phyloP scores from a whole-genome alignment of 2,329 filamentous ascomycete genomes.

The Sodiomyces alkalinus region DNA sequence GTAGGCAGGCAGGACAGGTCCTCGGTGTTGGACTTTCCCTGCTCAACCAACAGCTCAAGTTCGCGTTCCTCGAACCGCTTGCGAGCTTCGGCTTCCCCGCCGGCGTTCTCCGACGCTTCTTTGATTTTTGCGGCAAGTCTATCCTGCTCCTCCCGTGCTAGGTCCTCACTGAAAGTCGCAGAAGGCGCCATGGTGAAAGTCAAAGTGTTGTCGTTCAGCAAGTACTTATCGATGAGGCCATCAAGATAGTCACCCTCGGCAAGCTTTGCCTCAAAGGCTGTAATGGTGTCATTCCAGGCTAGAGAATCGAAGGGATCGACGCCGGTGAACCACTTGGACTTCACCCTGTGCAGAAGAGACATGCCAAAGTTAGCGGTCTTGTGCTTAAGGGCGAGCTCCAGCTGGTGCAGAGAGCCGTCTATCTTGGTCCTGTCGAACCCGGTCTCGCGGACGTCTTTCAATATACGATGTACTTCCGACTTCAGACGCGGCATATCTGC shows the following conservation, averaged over 20 bases:
- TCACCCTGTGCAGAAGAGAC: slow-evolving; percentile 73
- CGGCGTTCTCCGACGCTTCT: slow-evolving; percentile 51
- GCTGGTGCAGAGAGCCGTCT: slow-evolving; percentile 81
- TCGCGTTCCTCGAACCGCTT: slow-evolving; percentile 64
- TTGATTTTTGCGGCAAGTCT: slow-evolving; percentile 62
- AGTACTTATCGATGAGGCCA: slow-evolving; percentile 71
- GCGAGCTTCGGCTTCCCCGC: slow-evolving; percentile 56
- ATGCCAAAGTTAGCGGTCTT: slow-evolving; percentile 95
- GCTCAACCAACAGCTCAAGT: slow-evolving; percentile 62
- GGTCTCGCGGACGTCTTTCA: slow-evolving; percentile 52
- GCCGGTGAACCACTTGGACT: slow-evolving; percentile 91
- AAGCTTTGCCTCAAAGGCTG: slow-evolving; percentile 65
- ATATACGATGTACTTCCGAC: slow-evolving; percentile 54
- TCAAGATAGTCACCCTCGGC: slow-evolving; percentile 71
- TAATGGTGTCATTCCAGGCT: slow-evolving; percentile 80
- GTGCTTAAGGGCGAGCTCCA: slow-evolving; percentile 87
- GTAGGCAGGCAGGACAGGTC: slow-evolving; percentile 81
- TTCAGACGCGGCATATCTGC: slow-evolving; percentile 66
- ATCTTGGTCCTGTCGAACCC: slow-evolving; percentile 87
- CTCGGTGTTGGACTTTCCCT: slow-evolving; percentile 70
- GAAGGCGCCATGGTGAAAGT: slow-evolving; percentile 93
- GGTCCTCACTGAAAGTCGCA: slow-evolving; percentile 53
- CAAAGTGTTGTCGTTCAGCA: slow-evolving; percentile 73
- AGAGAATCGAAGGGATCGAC: slow-evolving; percentile 83
- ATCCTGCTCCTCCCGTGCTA: slow-evolving; percentile 62